phyloP scores from a whole-genome alignment of 805 yeast species.

The Metschnikowia corniflorae region DNA sequence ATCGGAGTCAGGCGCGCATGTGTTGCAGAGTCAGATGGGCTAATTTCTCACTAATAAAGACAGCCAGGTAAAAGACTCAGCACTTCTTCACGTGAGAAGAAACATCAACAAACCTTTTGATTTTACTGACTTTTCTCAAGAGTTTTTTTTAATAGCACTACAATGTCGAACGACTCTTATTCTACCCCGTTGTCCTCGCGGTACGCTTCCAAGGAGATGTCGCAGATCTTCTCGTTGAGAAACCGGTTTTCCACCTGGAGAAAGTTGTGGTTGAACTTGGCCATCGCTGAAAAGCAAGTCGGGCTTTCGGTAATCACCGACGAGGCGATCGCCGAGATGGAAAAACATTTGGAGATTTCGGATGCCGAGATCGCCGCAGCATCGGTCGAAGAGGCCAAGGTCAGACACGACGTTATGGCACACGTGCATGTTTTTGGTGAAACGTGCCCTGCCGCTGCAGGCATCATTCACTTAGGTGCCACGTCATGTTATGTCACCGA shows the following conservation, averaged over 20 bases:
- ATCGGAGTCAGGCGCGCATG: no score
- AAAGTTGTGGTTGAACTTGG: slow-evolving; percentile 91
- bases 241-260: slow-evolving; percentile 98
- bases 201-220: slow-evolving; percentile 98
- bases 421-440: slow-evolving; percentile 95
- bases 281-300: slow-evolving; percentile 90
- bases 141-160: no score
- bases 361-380: slow-evolving; percentile 93
- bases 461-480: slow-evolving; percentile 97
- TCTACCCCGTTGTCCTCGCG: slow-evolving; percentile 92
- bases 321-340: slow-evolving; percentile 88
- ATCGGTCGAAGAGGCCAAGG: slow-evolving; percentile 90
- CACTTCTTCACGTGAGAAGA: no score
- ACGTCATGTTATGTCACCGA: slow-evolving; percentile 97
- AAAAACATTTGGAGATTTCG: slow-evolving; percentile 70
- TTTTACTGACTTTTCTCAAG: no score
- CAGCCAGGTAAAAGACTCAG: no score
- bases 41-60: no score
- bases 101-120: no score
- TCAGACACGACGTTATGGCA: slow-evolving; percentile 99
- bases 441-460: slow-evolving; percentile 93
- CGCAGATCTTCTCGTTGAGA: slow-evolving; percentile 83
- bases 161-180: slow-evolving; percentile 63
- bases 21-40: no score
- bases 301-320: slow-evolving; percentile 84